Percentiles rank a stretch among this genome's conserved stretches.
Conservation (phyloP, 2,329 filamentous ascomycete genomes). For the Fusarium hostae region DNA sequence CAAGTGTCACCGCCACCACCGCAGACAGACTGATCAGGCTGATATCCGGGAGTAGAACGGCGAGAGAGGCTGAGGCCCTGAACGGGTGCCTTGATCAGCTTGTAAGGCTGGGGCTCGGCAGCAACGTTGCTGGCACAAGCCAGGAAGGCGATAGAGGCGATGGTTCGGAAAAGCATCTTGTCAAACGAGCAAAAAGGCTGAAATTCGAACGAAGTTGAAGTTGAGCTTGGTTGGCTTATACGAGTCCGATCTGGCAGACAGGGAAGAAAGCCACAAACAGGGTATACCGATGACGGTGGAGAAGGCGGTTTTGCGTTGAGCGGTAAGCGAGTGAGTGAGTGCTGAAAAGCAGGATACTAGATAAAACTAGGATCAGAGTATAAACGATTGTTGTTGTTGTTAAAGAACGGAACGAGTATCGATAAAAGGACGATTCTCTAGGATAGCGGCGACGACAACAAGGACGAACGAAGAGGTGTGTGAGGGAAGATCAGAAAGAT, state of each 20-base stretch:
- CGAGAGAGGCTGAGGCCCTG: conserved; percentile 55
- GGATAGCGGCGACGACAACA: conserved; percentile 18
- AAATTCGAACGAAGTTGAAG: conserved; percentile 15
- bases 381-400: conserved; percentile 17
- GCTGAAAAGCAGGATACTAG: conserved; percentile 14
- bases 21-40: conserved; percentile 61
- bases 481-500: conserved; percentile 18
- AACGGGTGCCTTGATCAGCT: conserved; percentile 52
- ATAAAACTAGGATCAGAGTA: conserved; percentile 26
- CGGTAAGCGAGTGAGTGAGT: conserved; percentile 18
- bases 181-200: conserved; percentile 1
- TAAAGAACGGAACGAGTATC: conserved; percentile 46
- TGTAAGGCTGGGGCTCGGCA: conserved; percentile 50
- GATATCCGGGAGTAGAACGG: conserved; percentile 60
- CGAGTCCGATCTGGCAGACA: conserved; percentile 27
- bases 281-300: conserved; percentile 34
- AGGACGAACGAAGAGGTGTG: conserved; percentile 23
- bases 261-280: conserved; percentile 39
- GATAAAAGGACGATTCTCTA: conserved; percentile 40
- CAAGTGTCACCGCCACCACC: conserved; percentile 60
- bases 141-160: conserved; percentile 50
- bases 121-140: conserved; percentile 49
- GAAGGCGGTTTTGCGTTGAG: conserved; percentile 25
- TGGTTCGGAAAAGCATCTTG: conserved; percentile 52
- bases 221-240: conserved; percentile 21